phyloP scores from a whole-genome alignment of 2,329 filamentous ascomycete species.

The Scedosporium apiospermum region DNA sequence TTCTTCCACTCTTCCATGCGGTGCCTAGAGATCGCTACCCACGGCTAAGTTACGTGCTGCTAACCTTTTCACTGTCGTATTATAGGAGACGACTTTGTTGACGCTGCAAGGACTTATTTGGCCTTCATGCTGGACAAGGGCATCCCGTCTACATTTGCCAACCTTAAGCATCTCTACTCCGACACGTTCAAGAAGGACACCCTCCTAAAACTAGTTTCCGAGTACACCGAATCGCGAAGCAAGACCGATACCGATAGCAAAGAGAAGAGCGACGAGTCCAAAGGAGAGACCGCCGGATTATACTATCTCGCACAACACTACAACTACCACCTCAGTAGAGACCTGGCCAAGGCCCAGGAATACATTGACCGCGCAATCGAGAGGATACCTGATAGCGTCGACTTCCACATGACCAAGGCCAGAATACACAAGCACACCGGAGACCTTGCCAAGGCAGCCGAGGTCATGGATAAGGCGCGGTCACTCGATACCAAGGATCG shows the following conservation, averaged over 20 bases:
- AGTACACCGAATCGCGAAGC: slow-evolving; percentile 58
- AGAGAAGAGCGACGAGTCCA: slow-evolving; percentile 33
- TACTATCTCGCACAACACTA: slow-evolving; percentile 97
- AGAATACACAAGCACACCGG: slow-evolving; percentile 89
- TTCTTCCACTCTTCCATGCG: slow-evolving; percentile 1
- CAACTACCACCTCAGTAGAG: slow-evolving; percentile 80
- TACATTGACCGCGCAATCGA: slow-evolving; percentile 79
- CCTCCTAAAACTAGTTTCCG: slow-evolving; percentile 66
- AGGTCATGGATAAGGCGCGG: slow-evolving; percentile 81
- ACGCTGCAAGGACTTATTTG: slow-evolving; percentile 70
- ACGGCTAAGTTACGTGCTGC: background rate
- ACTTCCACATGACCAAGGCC: slow-evolving; percentile 92
- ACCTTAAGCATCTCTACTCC: slow-evolving; percentile 85
- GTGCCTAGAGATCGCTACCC: background rate
- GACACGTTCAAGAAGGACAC: slow-evolving; percentile 68
- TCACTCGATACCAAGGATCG: slow-evolving; percentile 81
- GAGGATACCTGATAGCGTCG: slow-evolving; percentile 69
- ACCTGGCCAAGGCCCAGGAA: slow-evolving; percentile 70
- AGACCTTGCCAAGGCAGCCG: slow-evolving; percentile 67
- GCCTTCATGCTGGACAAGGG: slow-evolving; percentile 82
- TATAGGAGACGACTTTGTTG: slow-evolving; percentile 66
- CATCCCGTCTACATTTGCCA: slow-evolving; percentile 91
- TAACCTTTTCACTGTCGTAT: background rate
- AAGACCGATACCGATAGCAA: slow-evolving; percentile 29
- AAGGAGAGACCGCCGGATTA: slow-evolving; percentile 68